Evolutionary conservation across 306 rosid genomes (phyloP).

Genomic region (Medicago truncatula): MtrunA17r5.0-ANR NC_053044.1:9402501-9403000

Average conservation of each 20-base stretch:
- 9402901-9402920: constrained; percentile 89
- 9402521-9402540: constrained; percentile 86
- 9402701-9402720: constrained; percentile 24
- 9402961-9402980: constrained; percentile 55
- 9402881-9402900: constrained; percentile 60
- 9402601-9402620: constrained; percentile 94
- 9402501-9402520: constrained; percentile 79
- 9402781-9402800: constrained; percentile 57
- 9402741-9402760: constrained; percentile 65
- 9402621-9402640: constrained; percentile 13
- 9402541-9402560: constrained; percentile 91
- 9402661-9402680: constrained; percentile 23
- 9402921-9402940: constrained; percentile 60
- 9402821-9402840: constrained; percentile 48
- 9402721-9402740: constrained; percentile 94
- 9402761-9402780: constrained; percentile 60
- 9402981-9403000: constrained; percentile 49
- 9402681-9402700: constrained; percentile 1
- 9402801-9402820: constrained; percentile 49
- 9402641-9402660: constrained; percentile 12
- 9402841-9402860: constrained; percentile 55
- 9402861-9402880: constrained; percentile 62
- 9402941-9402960: constrained; percentile 68
- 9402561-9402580: constrained; percentile 76
- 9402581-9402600: constrained; percentile 86